Base-by-base conservation (phyloP, 2,329 filamentous ascomycete genomes). In the Amesomyces nigricolor region DNA sequence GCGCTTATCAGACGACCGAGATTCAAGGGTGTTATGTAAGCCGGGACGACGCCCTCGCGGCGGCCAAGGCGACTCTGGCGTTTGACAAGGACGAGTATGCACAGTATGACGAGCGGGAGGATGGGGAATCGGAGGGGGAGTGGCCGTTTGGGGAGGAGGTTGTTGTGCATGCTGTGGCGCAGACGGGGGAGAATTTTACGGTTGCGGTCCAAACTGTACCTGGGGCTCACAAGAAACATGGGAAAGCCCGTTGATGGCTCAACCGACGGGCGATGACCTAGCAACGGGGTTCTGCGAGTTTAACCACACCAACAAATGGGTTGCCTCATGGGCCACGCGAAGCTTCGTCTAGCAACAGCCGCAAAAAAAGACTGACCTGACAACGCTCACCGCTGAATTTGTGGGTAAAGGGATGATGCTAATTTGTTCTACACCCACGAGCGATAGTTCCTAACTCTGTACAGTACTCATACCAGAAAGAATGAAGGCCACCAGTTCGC, bases 61-160 rank as follows among this genome's bases (percentile, higher is more conserved):
- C 70, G 0, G 74, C 74, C 0, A 62, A 65, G 19, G 51, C 51
- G n/a, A 61, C 63, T 4, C 66, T 77, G 5, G 63, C 68, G 4
- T 58, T 56, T 7, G 57, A 61, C 2, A 61, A 65, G 9, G 56
- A 61, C 0, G 63, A 68, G 22, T 63, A 67, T 37, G 66, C 55
- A 14, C 70, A 70, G 62, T 66, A 67, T 17, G 66, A 68, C 38
- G 63, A 64, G 50, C 43, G 61, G 3, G 50, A 54, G 2, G 57
- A 60, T 22, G 39, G 38, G 5, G 55, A 65, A 29, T 50, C 54
- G 14, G 48, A 57, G n/a, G 56, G 37, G 0, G 57, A 72, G 53
- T 76, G 74, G 73, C 73, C 73, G 2, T 78, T 71, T 67, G 74
- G 73, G 5, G 73, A 75, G 14, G 72, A 76, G 22, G 70, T 72